Evolutionary conservation across 192 early-diverging fungal genomes (phyloP), one percentile per base, ranked within the genome.

Genomic region (Haplosporangium gracile): DNA sequence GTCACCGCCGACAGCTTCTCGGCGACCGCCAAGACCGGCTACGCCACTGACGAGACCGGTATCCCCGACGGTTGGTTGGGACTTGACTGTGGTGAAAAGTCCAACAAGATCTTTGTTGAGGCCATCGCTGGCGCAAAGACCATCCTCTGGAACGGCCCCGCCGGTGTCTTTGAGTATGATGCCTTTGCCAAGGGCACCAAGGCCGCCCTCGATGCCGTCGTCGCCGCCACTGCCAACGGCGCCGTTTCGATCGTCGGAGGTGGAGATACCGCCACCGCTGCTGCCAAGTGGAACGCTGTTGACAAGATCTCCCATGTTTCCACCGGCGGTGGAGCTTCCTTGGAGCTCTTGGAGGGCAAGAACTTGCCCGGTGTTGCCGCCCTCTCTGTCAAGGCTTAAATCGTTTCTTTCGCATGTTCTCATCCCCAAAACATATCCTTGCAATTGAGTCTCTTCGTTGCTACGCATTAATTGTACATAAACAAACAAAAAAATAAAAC

Each of bases 131-230:
- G 84, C 22, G 90, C 97, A 83, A 98, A 98, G 93, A 99, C 97
- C 53, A 97, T 99, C 69, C 93, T 99, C 76, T 99, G 98, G 98
- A 99, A 99, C 90, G 98, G 98, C 45, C 98, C 97, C 65, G 94
- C 96, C 83, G 98, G 98, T 83, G 98, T 99, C 47, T 99, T 99
- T 90, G 98, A 99, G 92, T 98, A 96, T 88, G 96, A 93, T n/a
- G 96, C 94, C 85, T 99, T 99, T 86, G 94, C 95, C 26, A 82
- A 78, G 4, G 97, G 98, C 70, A 98, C 98, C 77, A 96, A 94
- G 89, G 76, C 90, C 38, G 91, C 94, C 42, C 90, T 99, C 87
- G 95, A 98, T 76, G 97, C 97, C 39, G 95, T 97, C 49, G 94
- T 96, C 70, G 90, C 92, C 72, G 97, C 96, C 34, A 97, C 96